phyloP scores from a whole-genome alignment of 305 asterid species.

The Fraxinus floribunda region DNA sequence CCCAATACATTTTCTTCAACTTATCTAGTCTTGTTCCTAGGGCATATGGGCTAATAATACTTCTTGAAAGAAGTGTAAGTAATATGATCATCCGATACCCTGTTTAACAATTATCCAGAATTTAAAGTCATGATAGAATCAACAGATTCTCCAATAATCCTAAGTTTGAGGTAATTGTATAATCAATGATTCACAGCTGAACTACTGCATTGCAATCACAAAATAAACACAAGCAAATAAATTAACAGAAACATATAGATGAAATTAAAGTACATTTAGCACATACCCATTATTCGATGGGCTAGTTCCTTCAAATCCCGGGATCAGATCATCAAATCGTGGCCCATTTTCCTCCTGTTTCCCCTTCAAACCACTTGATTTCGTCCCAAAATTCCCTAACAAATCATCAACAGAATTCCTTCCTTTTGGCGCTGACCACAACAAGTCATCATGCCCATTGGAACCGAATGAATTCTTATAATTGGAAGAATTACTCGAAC shows the following conservation, averaged over 20 bases:
- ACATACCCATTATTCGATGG: slow-evolving; percentile 37
- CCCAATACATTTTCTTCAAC: background rate
- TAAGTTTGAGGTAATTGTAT: background rate
- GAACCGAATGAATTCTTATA: slow-evolving; percentile 27
- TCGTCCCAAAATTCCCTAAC: slow-evolving; percentile 45
- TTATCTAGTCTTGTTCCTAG: background rate
- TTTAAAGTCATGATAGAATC: background rate
- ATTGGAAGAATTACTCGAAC: slow-evolving; percentile 22
- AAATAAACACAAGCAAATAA: background rate
- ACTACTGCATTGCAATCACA: background rate
- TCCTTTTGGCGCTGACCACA: slow-evolving; percentile 36
- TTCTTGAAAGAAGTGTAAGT: background rate
- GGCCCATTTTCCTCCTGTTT: slow-evolving; percentile 35
- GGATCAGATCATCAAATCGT: slow-evolving; percentile 49
- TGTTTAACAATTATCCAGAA: background rate
- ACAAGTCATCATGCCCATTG: slow-evolving; percentile 37
- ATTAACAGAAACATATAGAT: background rate
- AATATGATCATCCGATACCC: background rate
- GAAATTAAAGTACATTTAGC: slow-evolving; percentile 19
- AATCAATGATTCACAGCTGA: background rate
- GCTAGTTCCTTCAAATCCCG: slow-evolving; percentile 51
- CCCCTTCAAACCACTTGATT: slow-evolving; percentile 20
- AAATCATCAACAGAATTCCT: slow-evolving; percentile 46
- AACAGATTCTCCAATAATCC: background rate
- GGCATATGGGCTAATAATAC: background rate